phyloP scores from a whole-genome alignment of 2,329 filamentous ascomycete genomes.

The Aurifilum marmelostoma region DNA sequence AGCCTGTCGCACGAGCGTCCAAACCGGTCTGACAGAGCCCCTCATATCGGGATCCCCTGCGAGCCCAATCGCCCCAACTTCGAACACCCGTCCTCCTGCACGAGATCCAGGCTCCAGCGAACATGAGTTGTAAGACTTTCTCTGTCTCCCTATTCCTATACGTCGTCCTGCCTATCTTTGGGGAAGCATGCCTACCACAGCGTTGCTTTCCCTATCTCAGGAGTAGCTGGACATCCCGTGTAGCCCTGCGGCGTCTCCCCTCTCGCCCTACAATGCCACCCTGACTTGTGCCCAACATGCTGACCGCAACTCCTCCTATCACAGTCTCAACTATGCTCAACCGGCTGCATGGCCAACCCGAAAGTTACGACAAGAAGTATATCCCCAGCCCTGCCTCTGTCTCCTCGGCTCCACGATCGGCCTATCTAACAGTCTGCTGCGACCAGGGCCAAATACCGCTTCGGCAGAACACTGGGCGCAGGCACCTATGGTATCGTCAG shows the following conservation, averaged over 20 bases:
- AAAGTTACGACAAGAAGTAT: conserved; percentile 98
- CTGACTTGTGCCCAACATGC: conserved; percentile 19
- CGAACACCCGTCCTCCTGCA: conserved; percentile 3
- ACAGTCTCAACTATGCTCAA: conserved; percentile 88
- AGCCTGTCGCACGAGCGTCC: not conserved
- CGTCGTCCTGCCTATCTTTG: not conserved
- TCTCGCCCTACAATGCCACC: conserved; percentile 7
- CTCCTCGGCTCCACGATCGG: conserved; percentile 29
- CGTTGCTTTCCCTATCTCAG: conserved; percentile 2
- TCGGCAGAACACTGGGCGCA: conserved; percentile 91
- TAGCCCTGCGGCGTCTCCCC: not conserved
- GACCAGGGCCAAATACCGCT: conserved; percentile 79
- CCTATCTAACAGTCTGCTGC: conserved; percentile 27
- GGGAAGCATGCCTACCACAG: not conserved
- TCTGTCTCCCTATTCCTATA: too few relatives aligned
- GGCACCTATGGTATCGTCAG: conserved; percentile 98
- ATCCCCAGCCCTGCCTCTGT: conserved; percentile 34
- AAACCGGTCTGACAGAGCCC: conserved; percentile 5
- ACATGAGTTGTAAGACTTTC: conserved; percentile 11
- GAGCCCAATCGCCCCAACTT: not conserved
- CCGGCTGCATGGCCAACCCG: conserved; percentile 93
- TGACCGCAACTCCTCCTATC: conserved; percentile 21
- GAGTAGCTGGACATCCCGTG: not conserved
- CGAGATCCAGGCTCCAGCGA: not conserved
- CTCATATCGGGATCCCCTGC: not conserved